A percentile compares a stretch with the other conserved stretches of the same genome.
These are phyloP conservation scores for Aspergillus bombycis DNA, from an alignment of 2,329 filamentous ascomycete genomes.

Conservation along the genomic window DNA sequence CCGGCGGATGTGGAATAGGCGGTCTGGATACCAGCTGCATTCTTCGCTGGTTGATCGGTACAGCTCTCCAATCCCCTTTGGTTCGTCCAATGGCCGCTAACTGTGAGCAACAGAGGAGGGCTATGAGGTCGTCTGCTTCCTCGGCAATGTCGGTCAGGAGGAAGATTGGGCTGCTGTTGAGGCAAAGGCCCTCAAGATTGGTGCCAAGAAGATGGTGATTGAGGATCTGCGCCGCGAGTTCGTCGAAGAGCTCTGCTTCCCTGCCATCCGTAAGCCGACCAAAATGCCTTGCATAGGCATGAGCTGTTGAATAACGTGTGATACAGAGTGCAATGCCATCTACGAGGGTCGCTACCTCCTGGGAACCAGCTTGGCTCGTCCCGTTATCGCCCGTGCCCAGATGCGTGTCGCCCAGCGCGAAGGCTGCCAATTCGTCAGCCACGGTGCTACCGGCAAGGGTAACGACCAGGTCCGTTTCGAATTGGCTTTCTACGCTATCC, in stretches of 20 bases:
- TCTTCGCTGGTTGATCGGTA: conserved; percentile 22
- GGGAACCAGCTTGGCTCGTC: conserved; percentile 50
- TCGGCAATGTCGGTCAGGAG: conserved; percentile 73
- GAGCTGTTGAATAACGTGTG: conserved; percentile 20
- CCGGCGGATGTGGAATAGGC: conserved; percentile 27
- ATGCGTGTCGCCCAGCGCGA: conserved; percentile 44
- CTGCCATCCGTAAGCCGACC: conserved; percentile 57
- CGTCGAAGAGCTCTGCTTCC: conserved; percentile 79
- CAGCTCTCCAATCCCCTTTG: neutral
- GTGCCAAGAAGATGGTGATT: conserved; percentile 66
- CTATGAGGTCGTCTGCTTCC: conserved; percentile 21
- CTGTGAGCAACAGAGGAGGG: conserved; percentile 15
- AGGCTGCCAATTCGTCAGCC: conserved; percentile 47
- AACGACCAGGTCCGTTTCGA: conserved; percentile 56
- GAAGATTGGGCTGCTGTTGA: conserved; percentile 75
- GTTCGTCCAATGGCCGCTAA: conserved; percentile 2
- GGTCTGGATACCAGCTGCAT: conserved; percentile 50
- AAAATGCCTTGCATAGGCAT: conserved; percentile 6
- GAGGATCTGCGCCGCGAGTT: conserved; percentile 72
- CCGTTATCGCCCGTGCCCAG: conserved; percentile 53
- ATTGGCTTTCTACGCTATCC: conserved; percentile 53
- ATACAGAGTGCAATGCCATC: conserved; percentile 58
- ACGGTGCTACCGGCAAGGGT: conserved; percentile 53
- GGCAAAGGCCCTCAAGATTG: conserved; percentile 71
- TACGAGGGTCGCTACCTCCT: conserved; percentile 70